Conservation (phyloP, 1,284 basidiomycete species). For the Naganishia liquefaciens region DNA sequence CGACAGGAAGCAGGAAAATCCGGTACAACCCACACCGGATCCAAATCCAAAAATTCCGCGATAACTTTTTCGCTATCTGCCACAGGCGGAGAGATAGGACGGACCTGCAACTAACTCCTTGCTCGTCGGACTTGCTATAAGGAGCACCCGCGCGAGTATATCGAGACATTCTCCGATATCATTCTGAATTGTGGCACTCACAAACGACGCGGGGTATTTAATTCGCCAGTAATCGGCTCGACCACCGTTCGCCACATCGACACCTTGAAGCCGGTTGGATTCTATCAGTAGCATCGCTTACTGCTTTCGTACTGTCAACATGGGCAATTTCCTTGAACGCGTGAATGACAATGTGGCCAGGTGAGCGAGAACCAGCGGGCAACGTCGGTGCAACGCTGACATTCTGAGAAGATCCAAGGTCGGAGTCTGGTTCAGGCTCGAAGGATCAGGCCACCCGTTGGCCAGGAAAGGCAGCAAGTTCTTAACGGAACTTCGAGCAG, state of each 20-base stretch:
- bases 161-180: constrained; percentile 10
- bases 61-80: constrained; percentile 20
- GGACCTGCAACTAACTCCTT: not conserved
- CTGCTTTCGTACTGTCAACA: not conserved
- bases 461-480: constrained; percentile 76
- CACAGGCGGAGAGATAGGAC: constrained; percentile 15
- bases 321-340: constrained; percentile 33
- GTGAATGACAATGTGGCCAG: constrained; percentile 61
- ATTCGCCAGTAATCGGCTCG: not conserved
- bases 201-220: not conserved
- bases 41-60: not conserved
- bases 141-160: constrained; percentile 12
- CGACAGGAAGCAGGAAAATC: not conserved
- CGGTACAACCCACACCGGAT: constrained; percentile 1
- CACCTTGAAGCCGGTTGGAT: constrained; percentile 7
- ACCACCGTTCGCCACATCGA: not conserved
- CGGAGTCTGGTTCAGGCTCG: constrained; percentile 79
- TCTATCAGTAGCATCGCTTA: not conserved
- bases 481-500: constrained; percentile 77
- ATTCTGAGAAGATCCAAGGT: constrained; percentile 44
- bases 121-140: constrained; percentile 17
- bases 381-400: not conserved
- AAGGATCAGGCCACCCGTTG: constrained; percentile 74
- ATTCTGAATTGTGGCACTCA: not conserved
- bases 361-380: constrained; percentile 52